A percentile compares a stretch with the other conserved stretches of the same genome.
Conservation (phyloP, 1,284 basidiomycete genomes). For the Hortiboletus rubellus region DNA sequence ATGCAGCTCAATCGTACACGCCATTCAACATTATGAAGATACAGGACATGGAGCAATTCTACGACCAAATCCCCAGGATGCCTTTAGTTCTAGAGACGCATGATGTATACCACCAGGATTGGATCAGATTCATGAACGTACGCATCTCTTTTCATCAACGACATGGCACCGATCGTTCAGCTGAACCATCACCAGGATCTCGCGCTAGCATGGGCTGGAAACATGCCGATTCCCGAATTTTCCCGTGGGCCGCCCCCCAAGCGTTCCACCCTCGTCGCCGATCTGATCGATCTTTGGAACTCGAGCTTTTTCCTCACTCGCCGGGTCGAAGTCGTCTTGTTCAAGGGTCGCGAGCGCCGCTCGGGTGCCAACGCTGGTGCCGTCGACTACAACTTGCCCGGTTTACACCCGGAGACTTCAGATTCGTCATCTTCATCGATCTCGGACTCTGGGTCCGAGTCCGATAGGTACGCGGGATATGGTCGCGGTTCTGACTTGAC, state of each 20-base stretch:
- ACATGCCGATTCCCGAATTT: constrained; percentile 59
- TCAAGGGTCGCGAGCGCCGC: constrained; percentile 71
- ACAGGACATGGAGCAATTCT: constrained; percentile 71
- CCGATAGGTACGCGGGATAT: constrained; percentile 40
- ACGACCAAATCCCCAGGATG: constrained; percentile 64
- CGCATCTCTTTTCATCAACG: constrained; percentile 19
- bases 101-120: constrained; percentile 74
- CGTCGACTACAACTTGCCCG: constrained; percentile 53
- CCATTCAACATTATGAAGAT: constrained; percentile 70
- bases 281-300: constrained; percentile 78
- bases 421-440: constrained; percentile 39
- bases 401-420: constrained; percentile 44
- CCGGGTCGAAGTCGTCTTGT: constrained; percentile 70
- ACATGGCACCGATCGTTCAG: background rate
- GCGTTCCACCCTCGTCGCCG: constrained; percentile 58
- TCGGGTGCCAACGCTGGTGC: constrained; percentile 58
- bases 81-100: constrained; percentile 70
- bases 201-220: constrained; percentile 68
- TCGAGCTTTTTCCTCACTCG: constrained; percentile 67
- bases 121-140: constrained; percentile 74
- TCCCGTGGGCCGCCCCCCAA: constrained; percentile 50
- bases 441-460: constrained; percentile 45
- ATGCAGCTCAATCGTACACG: constrained; percentile 63
- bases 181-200: constrained; percentile 53
- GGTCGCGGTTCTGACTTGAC: constrained; percentile 41